Base-by-base conservation (phyloP, 257 asterid species). In the Primulina huaijiensis region DNA sequence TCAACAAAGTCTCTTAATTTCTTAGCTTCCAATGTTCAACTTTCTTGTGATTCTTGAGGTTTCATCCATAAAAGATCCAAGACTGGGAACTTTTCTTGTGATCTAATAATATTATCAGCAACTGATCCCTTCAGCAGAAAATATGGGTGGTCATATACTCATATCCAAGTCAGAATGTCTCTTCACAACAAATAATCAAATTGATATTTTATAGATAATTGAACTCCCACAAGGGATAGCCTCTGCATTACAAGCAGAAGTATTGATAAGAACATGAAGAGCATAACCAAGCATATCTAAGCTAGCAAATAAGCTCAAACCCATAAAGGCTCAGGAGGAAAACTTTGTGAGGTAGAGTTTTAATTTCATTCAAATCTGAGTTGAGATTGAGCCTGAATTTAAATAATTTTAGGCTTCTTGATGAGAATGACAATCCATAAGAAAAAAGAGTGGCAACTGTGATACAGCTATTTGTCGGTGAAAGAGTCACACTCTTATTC, bases 231-330 rank as follows among this genome's bases (percentile, higher is more conserved):
- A 30, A 58, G 53, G 58, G 34, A 34, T 57, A 53, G 35, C 64
- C 19, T 57, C 65, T 37, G 17, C 57, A 17, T 68, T 34, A 68
- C 65, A 56, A 57, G 31, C 46, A 17, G 20, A 70, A 60, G 30
- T 12, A 50, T n/a, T 17, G 72, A 8, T 6, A 25, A 34, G 12
- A 53, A 43, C 25, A 2, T 50, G 25, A 23, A 23, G 25, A 23
- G 25, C 25, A 23, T 23, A 23, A 23, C 25, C 25, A 23, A 23
- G 25, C 25, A 23, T 23, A 23, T 23, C 25, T 23, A 23, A 23
- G 25, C 25, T 0, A 23, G 25, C 25, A 23, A 23, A 23, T 23
- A 23, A 23, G 25, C 25, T 23, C 25, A 23, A 23, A 23, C 25
- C 25, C 25, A 1, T 23, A 23, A 23, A 23, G 25, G 25, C 25